phyloP scores from a whole-genome alignment of 805 yeast genomes.

The Metschnikowia aberdeeniae region DNA sequence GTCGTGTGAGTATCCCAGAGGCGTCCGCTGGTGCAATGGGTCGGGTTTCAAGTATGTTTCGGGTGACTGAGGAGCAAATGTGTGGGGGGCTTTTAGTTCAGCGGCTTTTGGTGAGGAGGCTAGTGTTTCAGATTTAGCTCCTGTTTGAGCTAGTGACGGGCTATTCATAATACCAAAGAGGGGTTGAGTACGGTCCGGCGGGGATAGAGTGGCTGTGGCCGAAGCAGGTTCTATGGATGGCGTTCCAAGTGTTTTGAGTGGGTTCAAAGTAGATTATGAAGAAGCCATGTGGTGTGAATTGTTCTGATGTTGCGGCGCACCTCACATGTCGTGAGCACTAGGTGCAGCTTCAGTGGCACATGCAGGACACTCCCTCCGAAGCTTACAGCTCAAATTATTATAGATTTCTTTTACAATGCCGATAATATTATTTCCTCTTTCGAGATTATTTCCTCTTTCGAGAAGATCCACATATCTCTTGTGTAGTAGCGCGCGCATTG shows the following conservation, averaged over 20 bases:
- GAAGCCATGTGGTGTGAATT: background rate
- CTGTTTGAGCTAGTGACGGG: background rate
- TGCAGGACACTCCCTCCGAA: background rate
- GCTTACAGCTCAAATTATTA: no score
- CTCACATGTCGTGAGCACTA: background rate
- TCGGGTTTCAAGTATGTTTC: background rate
- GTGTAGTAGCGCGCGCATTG: no score
- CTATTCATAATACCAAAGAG: background rate
- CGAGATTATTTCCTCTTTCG: no score
- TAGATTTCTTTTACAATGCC: no score
- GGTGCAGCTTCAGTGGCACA: background rate
- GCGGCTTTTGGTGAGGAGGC: no score
- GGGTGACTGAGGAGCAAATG: background rate
- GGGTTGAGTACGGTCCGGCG: background rate
- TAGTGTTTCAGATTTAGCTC: no score
- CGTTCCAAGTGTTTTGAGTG: background rate
- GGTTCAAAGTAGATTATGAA: background rate
- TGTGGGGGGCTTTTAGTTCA: no score
- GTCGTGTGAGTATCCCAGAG: conserved; percentile 31
- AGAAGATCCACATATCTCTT: no score
- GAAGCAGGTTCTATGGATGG: background rate
- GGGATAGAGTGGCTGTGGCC: background rate
- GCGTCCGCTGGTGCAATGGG: conserved; percentile 24
- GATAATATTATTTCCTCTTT: no score
- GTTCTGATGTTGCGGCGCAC: conserved; percentile 4